Percentiles rank a stretch among this genome's conserved stretches.
These are phyloP conservation scores for Solanum clarkiae DNA, from an alignment of 257 asterid genomes.

Conservation along the genomic window DNA sequence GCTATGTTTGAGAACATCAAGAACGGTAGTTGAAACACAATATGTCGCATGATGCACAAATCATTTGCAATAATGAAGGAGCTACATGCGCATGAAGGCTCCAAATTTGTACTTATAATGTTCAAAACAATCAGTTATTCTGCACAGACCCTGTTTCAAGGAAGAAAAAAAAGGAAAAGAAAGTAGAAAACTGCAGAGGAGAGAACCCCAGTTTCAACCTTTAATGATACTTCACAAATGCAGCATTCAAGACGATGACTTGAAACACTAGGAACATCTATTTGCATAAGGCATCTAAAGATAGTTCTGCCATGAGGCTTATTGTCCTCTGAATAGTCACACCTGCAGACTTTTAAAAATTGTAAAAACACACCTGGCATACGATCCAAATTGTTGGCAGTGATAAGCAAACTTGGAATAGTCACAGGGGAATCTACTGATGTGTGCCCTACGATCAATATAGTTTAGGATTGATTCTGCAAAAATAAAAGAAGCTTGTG, in stretches of 20 bases:
- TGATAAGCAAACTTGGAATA: conserved; percentile 56
- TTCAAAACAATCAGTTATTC: not conserved
- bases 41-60: not conserved
- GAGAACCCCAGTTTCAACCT: not conserved
- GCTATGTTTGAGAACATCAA: not conserved
- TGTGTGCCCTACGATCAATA: conserved; percentile 31
- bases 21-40: not conserved
- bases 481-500: conserved; percentile 6
- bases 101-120: not conserved
- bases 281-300: not conserved
- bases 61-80: not conserved
- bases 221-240: not conserved
- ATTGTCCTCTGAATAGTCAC: not conserved
- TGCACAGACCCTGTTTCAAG: not conserved
- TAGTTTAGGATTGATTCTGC: conserved; percentile 46
- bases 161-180: not conserved
- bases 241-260: not conserved
- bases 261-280: not conserved
- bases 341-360: not conserved
- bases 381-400: conserved; percentile 60
- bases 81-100: not conserved
- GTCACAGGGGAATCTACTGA: conserved; percentile 11
- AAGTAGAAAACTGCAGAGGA: not conserved
- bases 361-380: conserved; percentile 48
- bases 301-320: not conserved